Evolutionary conservation across 306 rosid species (phyloP).

Genomic region (Fragaria ananassa): DNA sequence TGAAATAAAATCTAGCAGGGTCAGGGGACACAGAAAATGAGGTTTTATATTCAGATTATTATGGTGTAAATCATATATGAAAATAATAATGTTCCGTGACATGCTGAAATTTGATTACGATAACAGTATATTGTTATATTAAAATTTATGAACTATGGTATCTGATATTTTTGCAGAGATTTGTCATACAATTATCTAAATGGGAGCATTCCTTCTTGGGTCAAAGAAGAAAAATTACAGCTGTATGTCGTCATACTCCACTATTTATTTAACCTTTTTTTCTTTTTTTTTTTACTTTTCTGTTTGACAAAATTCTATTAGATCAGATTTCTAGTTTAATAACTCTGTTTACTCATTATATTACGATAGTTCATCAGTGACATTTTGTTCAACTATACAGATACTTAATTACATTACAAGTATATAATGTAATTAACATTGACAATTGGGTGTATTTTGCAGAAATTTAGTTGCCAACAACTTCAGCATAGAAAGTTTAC

Average conservation of each 20-base stretch:
- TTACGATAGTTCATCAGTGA: not conserved
- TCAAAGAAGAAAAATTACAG: constrained; percentile 38
- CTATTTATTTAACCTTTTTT: not conserved
- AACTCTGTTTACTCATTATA: not conserved
- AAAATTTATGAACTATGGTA: not conserved
- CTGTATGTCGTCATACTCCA: constrained; percentile 39
- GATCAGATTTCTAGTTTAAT: not conserved
- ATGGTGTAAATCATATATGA: not conserved
- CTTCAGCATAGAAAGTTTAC: constrained; percentile 44
- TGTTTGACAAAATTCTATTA: not conserved
- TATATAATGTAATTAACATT: constrained; percentile 4
- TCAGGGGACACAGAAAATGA: not conserved
- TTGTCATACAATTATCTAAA: constrained; percentile 67
- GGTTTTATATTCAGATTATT: not conserved
- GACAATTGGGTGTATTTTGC: constrained; percentile 32
- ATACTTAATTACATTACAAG: no score
- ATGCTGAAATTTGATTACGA: not conserved
- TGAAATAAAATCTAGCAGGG: constrained; percentile 1
- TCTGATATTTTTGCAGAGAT: constrained; percentile 58
- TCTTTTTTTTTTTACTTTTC: not conserved
- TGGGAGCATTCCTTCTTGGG: constrained; percentile 81
- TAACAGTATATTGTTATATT: not conserved
- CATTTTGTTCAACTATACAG: not conserved
- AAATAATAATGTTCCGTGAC: not conserved
- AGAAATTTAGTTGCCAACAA: constrained; percentile 82